Conservation (phyloP, 345 rosid genomes). For the Corymbia maculata region DNA sequence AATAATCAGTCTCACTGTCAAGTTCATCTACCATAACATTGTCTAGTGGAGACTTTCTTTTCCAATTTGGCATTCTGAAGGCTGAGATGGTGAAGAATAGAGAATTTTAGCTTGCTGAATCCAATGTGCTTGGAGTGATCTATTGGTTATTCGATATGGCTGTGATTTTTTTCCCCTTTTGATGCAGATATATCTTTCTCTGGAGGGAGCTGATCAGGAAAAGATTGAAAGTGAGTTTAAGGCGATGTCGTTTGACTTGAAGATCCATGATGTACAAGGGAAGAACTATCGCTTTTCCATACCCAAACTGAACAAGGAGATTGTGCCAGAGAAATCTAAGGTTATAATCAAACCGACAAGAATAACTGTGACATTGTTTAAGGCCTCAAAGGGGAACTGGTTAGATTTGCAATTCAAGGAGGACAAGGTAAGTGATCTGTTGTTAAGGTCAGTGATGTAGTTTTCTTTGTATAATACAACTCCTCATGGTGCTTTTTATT, state of each 20-base stretch:
- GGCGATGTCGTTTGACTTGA: slow-evolving; percentile 53
- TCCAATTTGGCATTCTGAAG: background rate
- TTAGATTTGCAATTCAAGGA: slow-evolving; percentile 79
- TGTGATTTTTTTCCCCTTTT: background rate
- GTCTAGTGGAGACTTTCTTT: background rate
- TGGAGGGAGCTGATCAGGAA: slow-evolving; percentile 73
- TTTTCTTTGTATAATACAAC: background rate
- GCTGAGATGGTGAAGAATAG: background rate
- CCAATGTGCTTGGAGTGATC: background rate
- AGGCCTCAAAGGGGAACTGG: slow-evolving; percentile 85
- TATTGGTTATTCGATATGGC: background rate
- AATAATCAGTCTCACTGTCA: background rate
- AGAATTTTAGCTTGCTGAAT: background rate
- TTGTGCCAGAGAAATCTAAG: slow-evolving; percentile 72
- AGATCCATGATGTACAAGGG: slow-evolving; percentile 72
- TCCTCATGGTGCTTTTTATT: background rate
- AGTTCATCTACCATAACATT: background rate
- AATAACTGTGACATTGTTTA: slow-evolving; percentile 49
- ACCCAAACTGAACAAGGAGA: slow-evolving; percentile 69
- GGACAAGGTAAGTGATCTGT: slow-evolving; percentile 53
- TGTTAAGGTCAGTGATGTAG: background rate
- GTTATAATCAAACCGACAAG: slow-evolving; percentile 71
- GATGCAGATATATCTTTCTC: slow-evolving; percentile 55
- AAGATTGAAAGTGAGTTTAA: slow-evolving; percentile 66
- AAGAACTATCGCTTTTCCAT: slow-evolving; percentile 69